Evolutionary conservation across 2,329 filamentous ascomycete species (phyloP), one percentile per base, ranked within the genome.

Genomic region (Incumbomyces lentus): DNA sequence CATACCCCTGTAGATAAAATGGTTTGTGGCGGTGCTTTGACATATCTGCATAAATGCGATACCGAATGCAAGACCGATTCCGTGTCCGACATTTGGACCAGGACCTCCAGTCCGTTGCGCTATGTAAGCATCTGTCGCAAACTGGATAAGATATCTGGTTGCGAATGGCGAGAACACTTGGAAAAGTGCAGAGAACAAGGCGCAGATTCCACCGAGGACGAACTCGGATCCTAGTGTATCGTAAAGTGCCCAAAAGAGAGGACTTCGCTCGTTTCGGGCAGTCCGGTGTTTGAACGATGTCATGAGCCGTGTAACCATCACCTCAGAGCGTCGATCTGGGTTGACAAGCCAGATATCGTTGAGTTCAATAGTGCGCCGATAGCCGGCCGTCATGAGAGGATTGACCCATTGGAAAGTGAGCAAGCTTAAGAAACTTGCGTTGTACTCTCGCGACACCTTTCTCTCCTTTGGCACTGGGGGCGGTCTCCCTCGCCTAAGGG

Each of bases 1-100:
- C 84, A 95, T 93, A 17, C 90, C 88, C 17, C 82, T 79, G 59
- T 90, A 96, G 59, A 96, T 82, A 67, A 94, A 95, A 60, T 96
- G 90, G 59, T 89, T 93, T 2, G 81, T 86, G 19, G 79, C 79
- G 53, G 94, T 60, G 61, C 84, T 90, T 64, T 94, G 86, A 10
- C 82, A 60, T 16, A 89, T 73, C 63, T 95, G 89, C 86, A 96
- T 92, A 35, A 74, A 63, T 1, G 85, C 88, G 47, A 96, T 82
- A 7, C 86, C 90, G 47, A 96, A 64, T 1, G 88, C 88, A 29
- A 95, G 70, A 0, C 89, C 90, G 47, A 96, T 70, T 17, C 90
- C 92, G 38, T 73, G 71, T 2, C 81, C 81, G 41, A 96, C 80
- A 44, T 76, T 61, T 0, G 92, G 90, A 1, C 73, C 68, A 0